Conservation (phyloP, 805 yeast species). For the Ogataea ramenticola region DNA sequence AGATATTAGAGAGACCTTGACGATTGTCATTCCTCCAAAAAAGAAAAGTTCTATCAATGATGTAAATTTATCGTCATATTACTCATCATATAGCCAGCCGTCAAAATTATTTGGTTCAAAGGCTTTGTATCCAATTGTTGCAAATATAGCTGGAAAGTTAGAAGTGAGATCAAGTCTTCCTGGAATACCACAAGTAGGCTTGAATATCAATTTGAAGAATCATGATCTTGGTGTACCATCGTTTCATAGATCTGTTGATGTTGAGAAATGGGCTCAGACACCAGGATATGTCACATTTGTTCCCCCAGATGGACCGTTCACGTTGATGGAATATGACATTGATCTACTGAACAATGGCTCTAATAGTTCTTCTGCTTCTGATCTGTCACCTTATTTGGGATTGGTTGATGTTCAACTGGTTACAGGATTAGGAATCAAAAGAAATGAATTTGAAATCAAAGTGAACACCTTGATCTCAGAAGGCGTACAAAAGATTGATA, state of each 20-base stretch:
- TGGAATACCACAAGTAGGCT: constrained; percentile 66
- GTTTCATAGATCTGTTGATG: constrained; percentile 64
- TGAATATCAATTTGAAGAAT: constrained; percentile 42
- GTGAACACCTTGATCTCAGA: constrained; percentile 39
- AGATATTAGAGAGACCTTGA: constrained; percentile 65
- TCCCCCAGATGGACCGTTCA: constrained; percentile 82
- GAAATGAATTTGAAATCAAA: constrained; percentile 58
- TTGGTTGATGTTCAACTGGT: constrained; percentile 47
- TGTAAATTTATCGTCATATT: constrained; percentile 19
- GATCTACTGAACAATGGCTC: constrained; percentile 33
- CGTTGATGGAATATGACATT: constrained; percentile 55
- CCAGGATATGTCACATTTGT: constrained; percentile 54
- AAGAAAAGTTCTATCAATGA: constrained; percentile 1
- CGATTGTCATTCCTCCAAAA: constrained; percentile 40
- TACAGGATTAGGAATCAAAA: constrained; percentile 42
- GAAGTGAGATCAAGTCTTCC: constrained; percentile 62
- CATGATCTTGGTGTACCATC: constrained; percentile 49
- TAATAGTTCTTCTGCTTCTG: constrained; percentile 15
- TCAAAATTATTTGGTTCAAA: constrained; percentile 10
- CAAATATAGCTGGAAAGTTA: constrained; percentile 56
- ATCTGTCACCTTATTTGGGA: constrained; percentile 30
- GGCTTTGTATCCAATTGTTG: constrained; percentile 32
- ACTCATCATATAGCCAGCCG: constrained; percentile 20
- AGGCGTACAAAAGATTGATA: constrained; percentile 39
- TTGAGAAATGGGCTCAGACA: constrained; percentile 39